Base-by-base conservation (phyloP, 2,329 filamentous ascomycete species). In the Neonectria hederae region DNA sequence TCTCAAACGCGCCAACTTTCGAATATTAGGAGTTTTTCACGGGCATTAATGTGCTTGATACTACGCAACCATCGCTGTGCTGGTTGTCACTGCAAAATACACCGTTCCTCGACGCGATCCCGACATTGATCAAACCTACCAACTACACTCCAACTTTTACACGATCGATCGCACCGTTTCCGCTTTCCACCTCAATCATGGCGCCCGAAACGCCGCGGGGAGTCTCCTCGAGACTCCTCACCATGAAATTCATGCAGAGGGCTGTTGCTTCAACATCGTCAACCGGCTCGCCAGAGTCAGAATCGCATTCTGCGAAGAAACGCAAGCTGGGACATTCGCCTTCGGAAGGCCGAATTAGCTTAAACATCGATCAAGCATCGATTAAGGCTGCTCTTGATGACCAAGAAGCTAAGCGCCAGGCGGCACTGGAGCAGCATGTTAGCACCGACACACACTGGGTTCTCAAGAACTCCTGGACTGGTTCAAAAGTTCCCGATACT, bases 241-340 rank as follows among this genome's bases (percentile, higher is more conserved):
- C 92, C 40, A 97, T 97, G 94, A 97, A 97, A 83, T 97, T 97
- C 77, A 97, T 97, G 94, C 94, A 97, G 83, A 88, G 94, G 74
- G 92, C 92, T 67, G 91, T 89, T 54, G 89, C 90, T 54, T 87
- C 90, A 24, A 82, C 81, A 54, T 82, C 82, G 35, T 80, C 74
- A 64, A 75, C 79, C 54, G 76, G 82, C 19, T 82, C 81, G 64
- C 77, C 86, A 67, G 75, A 82, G 72, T 79, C 80, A 54, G 84
- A 86, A 21, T 82, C 84, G 19, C 86, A 76, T 74, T 84, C 78
- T 63, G 80, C 86, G 14, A 94, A 94, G 78, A 89, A 89, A 69
- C 86, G 88, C 68, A 91, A 90, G 74, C 54, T 80, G 64, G 64
- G 80, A 64, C 68, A 78, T 66, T 70, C 74, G 45, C 55, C 74